Conservation (phyloP, 345 rosid species). For the Diplotaxis tenuifolia region DNA sequence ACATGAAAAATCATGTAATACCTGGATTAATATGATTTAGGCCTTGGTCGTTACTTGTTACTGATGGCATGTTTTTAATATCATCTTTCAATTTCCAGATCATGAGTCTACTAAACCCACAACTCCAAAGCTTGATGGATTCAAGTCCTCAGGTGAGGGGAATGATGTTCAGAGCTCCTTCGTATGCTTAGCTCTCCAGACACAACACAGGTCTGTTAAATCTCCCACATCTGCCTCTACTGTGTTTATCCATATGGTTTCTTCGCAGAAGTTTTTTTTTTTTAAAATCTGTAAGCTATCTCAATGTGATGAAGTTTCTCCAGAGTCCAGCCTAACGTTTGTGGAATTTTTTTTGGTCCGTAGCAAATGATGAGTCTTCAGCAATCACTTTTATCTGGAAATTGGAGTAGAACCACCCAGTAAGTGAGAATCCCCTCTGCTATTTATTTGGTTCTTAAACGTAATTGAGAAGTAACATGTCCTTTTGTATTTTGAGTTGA, state of each 20-base stretch:
- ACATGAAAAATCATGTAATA: slow-evolving; percentile 77
- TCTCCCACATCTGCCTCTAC: background rate
- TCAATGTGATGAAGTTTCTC: background rate
- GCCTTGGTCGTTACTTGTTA: background rate
- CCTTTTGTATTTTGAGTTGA: background rate
- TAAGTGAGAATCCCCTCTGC: slow-evolving; percentile 38
- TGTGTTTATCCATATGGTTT: slow-evolving; percentile 9
- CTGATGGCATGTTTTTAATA: background rate
- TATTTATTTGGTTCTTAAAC: background rate
- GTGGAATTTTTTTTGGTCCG: slow-evolving; percentile 10
- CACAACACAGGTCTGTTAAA: slow-evolving; percentile 59
- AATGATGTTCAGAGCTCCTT: slow-evolving; percentile 76
- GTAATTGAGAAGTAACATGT: background rate
- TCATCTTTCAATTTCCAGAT: slow-evolving; percentile 42
- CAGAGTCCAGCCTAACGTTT: slow-evolving; percentile 13
- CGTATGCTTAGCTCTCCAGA: slow-evolving; percentile 76
- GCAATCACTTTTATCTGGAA: slow-evolving; percentile 64
- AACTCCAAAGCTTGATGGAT: slow-evolving; percentile 58
- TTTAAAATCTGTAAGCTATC: background rate
- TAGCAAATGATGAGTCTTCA: slow-evolving; percentile 62
- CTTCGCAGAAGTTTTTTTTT: background rate
- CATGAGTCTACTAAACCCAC: slow-evolving; percentile 54
- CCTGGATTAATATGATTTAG: background rate
- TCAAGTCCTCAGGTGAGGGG: slow-evolving; percentile 74
- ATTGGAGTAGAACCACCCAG: slow-evolving; percentile 56